Base-by-base conservation (phyloP, 129 eudicot species). In the carrot (Daucus carota) region DNA sequence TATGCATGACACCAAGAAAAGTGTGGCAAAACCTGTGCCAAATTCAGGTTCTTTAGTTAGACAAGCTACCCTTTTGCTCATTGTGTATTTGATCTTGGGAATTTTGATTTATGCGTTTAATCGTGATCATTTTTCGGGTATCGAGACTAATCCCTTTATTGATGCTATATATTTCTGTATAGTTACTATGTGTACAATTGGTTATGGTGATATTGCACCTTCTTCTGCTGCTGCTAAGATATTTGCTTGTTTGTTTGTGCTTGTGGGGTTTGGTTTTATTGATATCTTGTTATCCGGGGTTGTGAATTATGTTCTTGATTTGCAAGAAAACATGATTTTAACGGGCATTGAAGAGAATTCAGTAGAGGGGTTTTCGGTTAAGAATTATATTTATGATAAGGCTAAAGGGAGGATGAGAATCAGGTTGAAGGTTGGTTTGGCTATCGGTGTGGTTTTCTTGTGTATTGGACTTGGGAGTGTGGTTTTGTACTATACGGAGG, bases 181-280 rank as follows among this genome's bases (percentile, higher is more conserved):
- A 38, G 92, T 88, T 8, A 88, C 92, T n/a, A 85, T 88, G 90
- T 88, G 92, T 75, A 88, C 92, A 36, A 85, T 88, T 50, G 92
- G 92, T 3, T 88, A 88, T 33, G 92, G 92, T 8, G 92, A 88
- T 77, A 88, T 88, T 70, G 83, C 90, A 5, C 92, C 92, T 17
- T 70, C 74, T 1, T 78, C 92, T 7, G 81, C 90, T 6, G n/a
- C 75, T 2, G 87, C 92, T 0, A 88, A 88, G 31, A 62, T 88
- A 18, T 88, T 88, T 75, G 75, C 88, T 5, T 85, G 90, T 73
- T 48, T 85, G n/a, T 88, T 85, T 48, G 92, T 88, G 0, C 38
- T 88, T 4, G 80, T 88, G 5, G 92, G 92, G 0, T 88, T 88
- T 72, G 92, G 92, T 0, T 88, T 88, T 75, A 88, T 88, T 16